A percentile compares a stretch with the other conserved stretches of the same genome.
Evolutionary conservation across 768 basidiomycete species (phyloP).

Genomic region (Crassisporium funariophilum): DNA sequence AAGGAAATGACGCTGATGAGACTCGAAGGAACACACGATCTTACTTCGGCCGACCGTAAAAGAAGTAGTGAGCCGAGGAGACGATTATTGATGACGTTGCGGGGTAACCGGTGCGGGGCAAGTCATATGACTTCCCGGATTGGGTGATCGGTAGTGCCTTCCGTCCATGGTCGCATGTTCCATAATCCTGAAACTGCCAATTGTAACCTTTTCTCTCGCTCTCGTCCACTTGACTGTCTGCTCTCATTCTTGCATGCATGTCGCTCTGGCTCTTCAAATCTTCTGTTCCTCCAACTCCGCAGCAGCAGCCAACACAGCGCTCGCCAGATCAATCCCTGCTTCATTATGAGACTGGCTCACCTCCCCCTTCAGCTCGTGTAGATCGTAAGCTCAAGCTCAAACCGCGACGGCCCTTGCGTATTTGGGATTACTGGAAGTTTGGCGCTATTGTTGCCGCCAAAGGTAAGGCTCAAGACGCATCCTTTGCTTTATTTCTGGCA

Average conservation of each 20-base stretch:
- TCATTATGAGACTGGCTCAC: conserved; percentile 66
- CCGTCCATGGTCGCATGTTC: conserved; percentile 19
- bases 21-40: conserved; percentile 78
- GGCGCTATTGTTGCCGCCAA: conserved; percentile 66
- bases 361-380: conserved; percentile 75
- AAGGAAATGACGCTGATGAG: conserved; percentile 1
- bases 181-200: conserved; percentile 27
- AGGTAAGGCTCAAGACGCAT: conserved; percentile 46
- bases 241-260: conserved; percentile 20
- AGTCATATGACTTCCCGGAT: conserved; percentile 25
- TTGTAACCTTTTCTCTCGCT: conserved; percentile 17
- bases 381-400: conserved; percentile 66
- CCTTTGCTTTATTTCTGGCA: conserved; percentile 1
- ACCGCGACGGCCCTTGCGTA: conserved; percentile 52
- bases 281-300: conserved; percentile 8
- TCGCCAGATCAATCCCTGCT: conserved; percentile 37
- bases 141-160: conserved; percentile 17
- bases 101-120: conserved; percentile 22
- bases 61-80: conserved; percentile 82
- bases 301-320: conserved; percentile 25
- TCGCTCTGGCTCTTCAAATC: conserved; percentile 27
- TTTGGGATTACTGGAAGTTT: conserved; percentile 77
- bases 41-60: conserved; percentile 82
- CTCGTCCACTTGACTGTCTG: conserved; percentile 9
- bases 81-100: conserved; percentile 62